Percentiles rank a stretch among this genome's conserved stretches.
phyloP scores from a whole-genome alignment of 176 grass and related monocot genomes.

The Leersia perrieri region DNA sequence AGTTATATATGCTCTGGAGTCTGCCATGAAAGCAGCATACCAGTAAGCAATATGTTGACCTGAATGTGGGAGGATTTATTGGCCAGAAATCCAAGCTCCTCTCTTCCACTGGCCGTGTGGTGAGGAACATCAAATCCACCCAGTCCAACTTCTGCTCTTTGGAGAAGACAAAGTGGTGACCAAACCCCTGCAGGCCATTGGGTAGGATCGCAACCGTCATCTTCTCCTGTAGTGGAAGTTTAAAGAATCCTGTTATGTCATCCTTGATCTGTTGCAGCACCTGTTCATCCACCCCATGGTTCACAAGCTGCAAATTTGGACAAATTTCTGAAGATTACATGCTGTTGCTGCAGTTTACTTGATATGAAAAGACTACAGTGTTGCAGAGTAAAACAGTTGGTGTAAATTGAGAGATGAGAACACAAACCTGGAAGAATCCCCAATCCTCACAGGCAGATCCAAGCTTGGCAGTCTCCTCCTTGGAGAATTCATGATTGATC shows the following conservation, averaged over 20 bases:
- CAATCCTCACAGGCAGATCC: slow-evolving; percentile 47
- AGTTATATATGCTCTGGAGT: neutral
- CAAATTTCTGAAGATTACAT: slow-evolving; percentile 4
- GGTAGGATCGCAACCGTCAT: slow-evolving; percentile 22
- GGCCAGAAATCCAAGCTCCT: slow-evolving; percentile 55
- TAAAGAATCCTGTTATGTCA: slow-evolving; percentile 50
- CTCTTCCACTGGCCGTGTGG: slow-evolving; percentile 13
- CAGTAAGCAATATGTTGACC: neutral
- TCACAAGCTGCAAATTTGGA: slow-evolving; percentile 33
- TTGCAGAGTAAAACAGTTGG: neutral
- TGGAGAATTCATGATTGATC: slow-evolving; percentile 20
- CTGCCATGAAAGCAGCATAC: neutral
- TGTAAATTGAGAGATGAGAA: neutral
- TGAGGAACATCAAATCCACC: slow-evolving; percentile 42
- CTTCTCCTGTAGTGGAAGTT: slow-evolving; percentile 45
- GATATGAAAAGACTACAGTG: neutral
- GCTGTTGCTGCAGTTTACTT: neutral
- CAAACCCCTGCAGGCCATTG: slow-evolving; percentile 52
- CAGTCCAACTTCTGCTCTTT: slow-evolving; percentile 77
- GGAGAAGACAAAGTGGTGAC: slow-evolving; percentile 60
- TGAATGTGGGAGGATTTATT: slow-evolving; percentile 30
- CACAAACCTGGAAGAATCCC: slow-evolving; percentile 61
- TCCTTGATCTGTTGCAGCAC: slow-evolving; percentile 15
- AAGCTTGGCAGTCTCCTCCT: slow-evolving; percentile 44
- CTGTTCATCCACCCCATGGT: slow-evolving; percentile 33